Base-by-base conservation (phyloP, 2,329 filamentous ascomycete genomes). In the Paraphoma sp. region DNA sequence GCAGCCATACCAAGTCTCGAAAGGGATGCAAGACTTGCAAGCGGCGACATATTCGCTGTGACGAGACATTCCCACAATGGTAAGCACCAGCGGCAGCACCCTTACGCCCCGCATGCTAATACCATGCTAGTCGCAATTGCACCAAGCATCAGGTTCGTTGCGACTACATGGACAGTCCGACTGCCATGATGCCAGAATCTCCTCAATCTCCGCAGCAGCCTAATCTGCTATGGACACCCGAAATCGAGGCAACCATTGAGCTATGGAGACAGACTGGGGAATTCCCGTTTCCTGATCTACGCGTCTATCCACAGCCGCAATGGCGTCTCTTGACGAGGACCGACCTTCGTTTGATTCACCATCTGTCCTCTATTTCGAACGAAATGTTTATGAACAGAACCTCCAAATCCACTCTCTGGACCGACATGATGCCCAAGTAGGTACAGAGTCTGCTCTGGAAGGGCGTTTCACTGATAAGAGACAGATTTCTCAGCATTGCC, bases 21-120 rank as follows among this genome's bases (percentile, higher is more conserved):
- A 98, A 97, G 82, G 95, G 95, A 62, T 99, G 95, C 85, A 94
- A 96, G 73, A 97, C 93, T 60, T 99, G 95, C 86, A 99, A 99
- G 81, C 89, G 91, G 76, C 88, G 95, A 76, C 95, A 99, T 79
- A 99, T 99, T 76, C 87, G 95, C 71, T 99, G 95, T 80, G 95
- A 99, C 75, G 95, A 99, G 79, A 97, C 88, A 67, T 97, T 97
- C 72, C 95, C 95, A 49, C 95, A 99, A 86, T 99, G 94, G 93
- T 96, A 83, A 70, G 85, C 63, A 51, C 45, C 17, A n/a, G 23
- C 49, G 33, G 14, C 2, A 36, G 28, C 42, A 30, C 9, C 50
- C 53, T 4, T 17, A 18, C 43, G 17, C 45, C 23, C 17, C 43
- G n/a, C 29, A 16, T 48, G 44, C 65, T 78, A 57, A 75, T 60